These are phyloP conservation scores for Hanseniaspora gamundiae DNA, from an alignment of 1,139 yeast species.

Conservation along the genomic window DNA sequence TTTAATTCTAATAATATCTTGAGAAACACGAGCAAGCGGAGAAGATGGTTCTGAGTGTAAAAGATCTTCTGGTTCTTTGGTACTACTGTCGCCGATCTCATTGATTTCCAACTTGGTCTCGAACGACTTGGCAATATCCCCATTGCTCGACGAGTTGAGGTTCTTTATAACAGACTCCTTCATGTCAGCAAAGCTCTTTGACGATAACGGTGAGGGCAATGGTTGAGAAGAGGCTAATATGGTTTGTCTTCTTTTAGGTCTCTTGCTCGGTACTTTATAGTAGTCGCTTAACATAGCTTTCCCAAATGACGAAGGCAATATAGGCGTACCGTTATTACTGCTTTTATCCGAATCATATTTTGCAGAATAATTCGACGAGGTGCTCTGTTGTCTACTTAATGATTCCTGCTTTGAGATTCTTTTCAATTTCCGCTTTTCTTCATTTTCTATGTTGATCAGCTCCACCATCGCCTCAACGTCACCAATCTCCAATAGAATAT, in stretches of 20 bases:
- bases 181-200: conserved; percentile 28
- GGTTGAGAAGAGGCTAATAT: conserved; percentile 82
- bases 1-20: conserved; percentile 35
- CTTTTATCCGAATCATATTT: neutral
- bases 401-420: conserved; percentile 25
- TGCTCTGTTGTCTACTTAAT: conserved; percentile 1
- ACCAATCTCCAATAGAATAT: conserved; percentile 59
- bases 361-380: neutral
- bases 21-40: neutral
- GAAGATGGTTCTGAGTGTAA: neutral
- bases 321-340: neutral
- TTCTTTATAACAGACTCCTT: conserved; percentile 17
- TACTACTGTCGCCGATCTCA: neutral
- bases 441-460: conserved; percentile 44
- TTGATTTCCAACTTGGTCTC: neutral
- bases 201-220: conserved; percentile 61
- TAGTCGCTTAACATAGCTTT: conserved; percentile 6
- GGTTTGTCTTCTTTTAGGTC: neutral
- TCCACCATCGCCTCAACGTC: conserved; percentile 58
- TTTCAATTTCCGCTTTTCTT: conserved; percentile 33
- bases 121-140: neutral
- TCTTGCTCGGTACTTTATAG: neutral
- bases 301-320: conserved; percentile 11
- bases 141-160: neutral
- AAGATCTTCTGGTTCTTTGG: neutral